Evolutionary conservation across 768 basidiomycete genomes (phyloP).

Genomic region (Ephemerocybe angulata): DNA sequence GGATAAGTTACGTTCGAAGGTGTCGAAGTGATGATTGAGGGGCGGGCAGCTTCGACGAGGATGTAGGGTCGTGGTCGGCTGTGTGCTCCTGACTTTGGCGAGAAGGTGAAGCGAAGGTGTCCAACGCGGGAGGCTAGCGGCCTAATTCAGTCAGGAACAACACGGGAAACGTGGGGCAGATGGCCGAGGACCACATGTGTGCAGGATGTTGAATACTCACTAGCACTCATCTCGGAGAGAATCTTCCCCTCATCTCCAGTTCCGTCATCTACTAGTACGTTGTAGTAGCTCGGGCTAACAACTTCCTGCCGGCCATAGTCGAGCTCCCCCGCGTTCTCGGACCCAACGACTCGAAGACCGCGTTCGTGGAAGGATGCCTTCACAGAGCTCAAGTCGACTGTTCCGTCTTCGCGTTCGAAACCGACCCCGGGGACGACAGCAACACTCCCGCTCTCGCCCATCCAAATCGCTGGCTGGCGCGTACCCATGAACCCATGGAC

Average conservation of each 20-base stretch:
- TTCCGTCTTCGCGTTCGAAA: not conserved
- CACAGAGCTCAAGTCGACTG: slow-evolving; percentile 24
- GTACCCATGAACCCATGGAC: slow-evolving; percentile 80
- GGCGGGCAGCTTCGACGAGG: slow-evolving; percentile 63
- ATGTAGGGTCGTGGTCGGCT: slow-evolving; percentile 43
- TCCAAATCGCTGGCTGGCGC: slow-evolving; percentile 86
- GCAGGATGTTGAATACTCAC: slow-evolving; percentile 42
- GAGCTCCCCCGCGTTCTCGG: slow-evolving; percentile 23
- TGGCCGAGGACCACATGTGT: too few species aligned
- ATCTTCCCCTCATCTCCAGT: slow-evolving; percentile 42
- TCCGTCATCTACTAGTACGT: slow-evolving; percentile 50
- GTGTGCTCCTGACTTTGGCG: not conserved
- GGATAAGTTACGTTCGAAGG: slow-evolving; percentile 50
- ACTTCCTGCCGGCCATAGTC: slow-evolving; percentile 42
- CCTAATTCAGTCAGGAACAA: slow-evolving; percentile 1
- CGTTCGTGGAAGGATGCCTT: slow-evolving; percentile 55
- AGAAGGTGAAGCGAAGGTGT: slow-evolving; percentile 13
- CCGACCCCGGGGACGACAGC: slow-evolving; percentile 56
- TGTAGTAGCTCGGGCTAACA: slow-evolving; percentile 52
- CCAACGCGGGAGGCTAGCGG: slow-evolving; percentile 67
- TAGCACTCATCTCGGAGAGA: slow-evolving; percentile 56
- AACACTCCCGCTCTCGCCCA: slow-evolving; percentile 73
- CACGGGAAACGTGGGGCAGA: too few species aligned
- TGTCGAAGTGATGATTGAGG: slow-evolving; percentile 54
- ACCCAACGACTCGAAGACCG: slow-evolving; percentile 36